Base-by-base conservation (phyloP, 2,329 filamentous ascomycete genomes). In the Atkinsonella hypoxylon region DNA sequence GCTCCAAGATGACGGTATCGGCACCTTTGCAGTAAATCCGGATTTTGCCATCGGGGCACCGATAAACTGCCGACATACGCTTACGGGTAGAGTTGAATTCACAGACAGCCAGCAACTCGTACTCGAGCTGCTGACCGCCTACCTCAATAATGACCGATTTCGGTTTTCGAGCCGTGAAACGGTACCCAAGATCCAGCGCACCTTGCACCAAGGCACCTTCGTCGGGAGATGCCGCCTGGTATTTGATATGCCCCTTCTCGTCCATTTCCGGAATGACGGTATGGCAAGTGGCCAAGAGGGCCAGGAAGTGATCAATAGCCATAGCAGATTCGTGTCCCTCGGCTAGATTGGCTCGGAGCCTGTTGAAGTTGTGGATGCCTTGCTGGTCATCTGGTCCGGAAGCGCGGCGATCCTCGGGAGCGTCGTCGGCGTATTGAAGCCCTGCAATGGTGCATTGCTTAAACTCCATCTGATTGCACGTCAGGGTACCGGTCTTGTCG, bases 401-500 rank as follows among this genome's bases (percentile, higher is more conserved):
- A 1, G 89, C 85, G 59, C 87, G 80, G 51, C 89, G 82, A 64
- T 98, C 93, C 67, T 98, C 93, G 0, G 93, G 85, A 1, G 97
- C 82, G 42, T 91, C 88, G 49, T 93, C 89, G 12, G 88, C 86
- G 63, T 98, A 98, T 68, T 95, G 91, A 49, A 97, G 83, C 26
- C 93, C 93, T 26, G 82, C 88, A 62, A 98, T 97, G 0, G 87
- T 86, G 61, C 87, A 94, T 67, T 97, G 89, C 64, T 89, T 89
- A 67, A 97, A 98, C 67, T 97, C 91, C 93, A 98, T 97, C 77
- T 89, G 83, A 64, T 97, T 97, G 70, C 90, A 95, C n/a, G 91
- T 97, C 61, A 97, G 73, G 4, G 91, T 97, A 42, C 91, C 91
- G 1, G 91, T 97, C 73, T 97, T 97, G 73, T 97, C 91, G 0